Evolutionary conservation across 768 basidiomycete species (phyloP).

Genomic region (Lepiota brunneoincarnata): DNA sequence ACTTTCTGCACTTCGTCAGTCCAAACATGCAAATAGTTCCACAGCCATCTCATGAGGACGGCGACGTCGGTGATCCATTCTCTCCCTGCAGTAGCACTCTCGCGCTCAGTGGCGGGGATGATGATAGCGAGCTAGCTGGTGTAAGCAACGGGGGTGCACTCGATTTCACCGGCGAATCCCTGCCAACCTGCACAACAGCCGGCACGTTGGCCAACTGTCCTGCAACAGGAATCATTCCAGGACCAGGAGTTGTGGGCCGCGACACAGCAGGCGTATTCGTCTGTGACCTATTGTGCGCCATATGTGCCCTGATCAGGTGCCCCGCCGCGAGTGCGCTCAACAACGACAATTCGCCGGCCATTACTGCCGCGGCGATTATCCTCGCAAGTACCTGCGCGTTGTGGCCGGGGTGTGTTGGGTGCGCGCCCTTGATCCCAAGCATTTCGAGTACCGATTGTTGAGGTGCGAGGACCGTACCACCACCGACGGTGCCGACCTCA

Average conservation of each 20-base stretch:
- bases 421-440: constrained; percentile 90
- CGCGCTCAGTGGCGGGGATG: not conserved
- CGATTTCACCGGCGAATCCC: not conserved
- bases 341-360: constrained; percentile 95
- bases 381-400: constrained; percentile 90
- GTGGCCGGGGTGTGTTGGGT: constrained; percentile 80
- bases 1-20: no score
- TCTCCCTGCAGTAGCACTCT: not conserved
- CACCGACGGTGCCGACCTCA: constrained; percentile 97
- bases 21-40: no score
- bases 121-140: not conserved
- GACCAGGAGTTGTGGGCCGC: constrained; percentile 58
- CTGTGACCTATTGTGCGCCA: constrained; percentile 87
- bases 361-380: constrained; percentile 88
- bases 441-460: constrained; percentile 90
- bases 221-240: not conserved
- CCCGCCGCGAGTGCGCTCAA: constrained; percentile 93
- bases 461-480: constrained; percentile 89
- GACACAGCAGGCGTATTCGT: constrained; percentile 73
- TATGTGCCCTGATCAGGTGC: constrained; percentile 90
- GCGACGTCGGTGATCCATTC: no score
- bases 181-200: not conserved
- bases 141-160: not conserved
- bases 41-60: no score
- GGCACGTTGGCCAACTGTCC: constrained; percentile 1